Evolutionary conservation across 371 early-diverging fungal genomes (phyloP).

Genomic region (Circinella minor): DNA sequence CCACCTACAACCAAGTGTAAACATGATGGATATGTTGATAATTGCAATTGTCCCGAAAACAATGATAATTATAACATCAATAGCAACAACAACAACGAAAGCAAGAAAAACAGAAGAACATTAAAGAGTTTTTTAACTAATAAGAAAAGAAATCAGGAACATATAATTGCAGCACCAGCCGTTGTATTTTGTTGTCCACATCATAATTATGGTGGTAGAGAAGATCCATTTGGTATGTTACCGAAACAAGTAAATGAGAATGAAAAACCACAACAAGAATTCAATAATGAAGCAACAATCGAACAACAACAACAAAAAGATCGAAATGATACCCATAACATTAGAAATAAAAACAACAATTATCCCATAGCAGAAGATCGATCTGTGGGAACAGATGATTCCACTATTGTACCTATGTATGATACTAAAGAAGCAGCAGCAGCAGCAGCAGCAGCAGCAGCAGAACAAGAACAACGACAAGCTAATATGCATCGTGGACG

Average conservation of each 20-base stretch:
- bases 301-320: background rate
- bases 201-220: background rate
- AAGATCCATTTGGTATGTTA: background rate
- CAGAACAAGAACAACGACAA: background rate
- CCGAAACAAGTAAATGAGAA: background rate
- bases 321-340: background rate
- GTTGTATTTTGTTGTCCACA: background rate
- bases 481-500: background rate
- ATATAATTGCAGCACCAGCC: background rate
- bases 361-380: background rate
- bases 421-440: slow-evolving; percentile 6
- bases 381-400: background rate
- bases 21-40: background rate
- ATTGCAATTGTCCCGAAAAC: background rate
- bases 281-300: background rate
- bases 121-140: background rate
- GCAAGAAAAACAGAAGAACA: background rate
- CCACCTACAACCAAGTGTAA: background rate
- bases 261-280: background rate
- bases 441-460: too few relatives aligned
- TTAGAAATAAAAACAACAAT: background rate
- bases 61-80: too few relatives aligned
- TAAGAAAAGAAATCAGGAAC: too few relatives aligned
- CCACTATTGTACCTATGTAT: background rate
- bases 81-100: too few relatives aligned